phyloP scores from a whole-genome alignment of 768 basidiomycete genomes.

The Porphyrellus cyaneotinctus region DNA sequence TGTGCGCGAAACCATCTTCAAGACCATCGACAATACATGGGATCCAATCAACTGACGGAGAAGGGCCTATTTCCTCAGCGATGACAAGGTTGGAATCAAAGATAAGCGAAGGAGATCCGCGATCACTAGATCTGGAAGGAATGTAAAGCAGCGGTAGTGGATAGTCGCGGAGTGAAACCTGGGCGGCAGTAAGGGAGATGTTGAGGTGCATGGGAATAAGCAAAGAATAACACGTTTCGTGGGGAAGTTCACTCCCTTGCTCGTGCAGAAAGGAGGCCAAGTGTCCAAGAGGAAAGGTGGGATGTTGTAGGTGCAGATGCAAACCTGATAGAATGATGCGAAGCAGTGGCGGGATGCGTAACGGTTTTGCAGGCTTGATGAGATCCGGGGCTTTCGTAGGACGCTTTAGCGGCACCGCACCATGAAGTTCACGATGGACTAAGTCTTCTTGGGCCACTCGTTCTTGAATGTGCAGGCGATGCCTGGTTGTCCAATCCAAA shows the following conservation, averaged over 20 bases:
- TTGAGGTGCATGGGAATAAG: conserved; percentile 79
- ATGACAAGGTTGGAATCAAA: conserved; percentile 79
- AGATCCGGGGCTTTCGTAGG: conserved; percentile 40
- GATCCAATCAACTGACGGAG: conserved; percentile 67
- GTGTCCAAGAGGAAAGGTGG: conserved; percentile 52
- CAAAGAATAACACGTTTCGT: conserved; percentile 68
- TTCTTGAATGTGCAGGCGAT: conserved; percentile 43
- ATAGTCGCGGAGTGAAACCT: conserved; percentile 76
- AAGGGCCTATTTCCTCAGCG: conserved; percentile 79
- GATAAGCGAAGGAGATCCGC: conserved; percentile 45
- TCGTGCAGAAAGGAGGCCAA: conserved; percentile 63
- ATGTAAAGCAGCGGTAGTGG: conserved; percentile 82
- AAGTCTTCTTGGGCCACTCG: conserved; percentile 47
- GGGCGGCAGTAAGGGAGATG: conserved; percentile 58
- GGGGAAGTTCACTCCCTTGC: conserved; percentile 66
- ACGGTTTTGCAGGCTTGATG: conserved; percentile 35
- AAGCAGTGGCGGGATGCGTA: conserved; percentile 60
- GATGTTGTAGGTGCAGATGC: conserved; percentile 49
- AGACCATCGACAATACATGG: conserved; percentile 60
- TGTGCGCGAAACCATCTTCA: conserved; percentile 48
- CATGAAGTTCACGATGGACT: conserved; percentile 44
- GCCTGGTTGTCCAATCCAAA: conserved; percentile 65
- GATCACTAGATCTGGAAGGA: conserved; percentile 39
- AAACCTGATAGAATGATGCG: conserved; percentile 61
- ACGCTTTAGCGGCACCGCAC: conserved; percentile 30